Percentiles rank a stretch among this genome's conserved stretches.
These are phyloP conservation scores for Triticum dicoccoides DNA, from an alignment of 176 grass and related monocot species.

Conservation along the genomic window DNA sequence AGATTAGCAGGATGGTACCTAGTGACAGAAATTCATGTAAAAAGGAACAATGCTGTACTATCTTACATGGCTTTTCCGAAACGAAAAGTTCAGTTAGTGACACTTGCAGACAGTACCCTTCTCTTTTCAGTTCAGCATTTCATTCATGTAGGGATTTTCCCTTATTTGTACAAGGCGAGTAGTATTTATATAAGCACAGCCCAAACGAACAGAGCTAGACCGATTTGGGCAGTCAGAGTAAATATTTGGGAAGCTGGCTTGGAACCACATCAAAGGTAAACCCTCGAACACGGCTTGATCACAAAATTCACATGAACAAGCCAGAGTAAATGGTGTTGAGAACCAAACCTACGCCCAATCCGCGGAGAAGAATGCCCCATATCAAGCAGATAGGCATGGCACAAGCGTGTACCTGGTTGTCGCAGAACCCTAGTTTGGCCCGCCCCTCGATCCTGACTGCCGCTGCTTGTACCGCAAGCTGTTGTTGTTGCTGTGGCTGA, in stretches of 20 bases:
- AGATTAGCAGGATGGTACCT: not conserved
- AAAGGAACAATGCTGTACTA: not conserved
- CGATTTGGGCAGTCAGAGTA: not conserved
- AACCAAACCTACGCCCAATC: no score
- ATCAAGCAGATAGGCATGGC: no score
- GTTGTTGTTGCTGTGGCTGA: no score
- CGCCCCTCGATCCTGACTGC: no score
- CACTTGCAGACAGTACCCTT: not conserved
- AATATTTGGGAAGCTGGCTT: not conserved
- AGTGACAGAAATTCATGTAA: not conserved
- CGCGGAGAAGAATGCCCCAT: no score
- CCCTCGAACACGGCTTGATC: no score
- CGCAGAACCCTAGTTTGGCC: no score
- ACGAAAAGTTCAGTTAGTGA: not conserved
- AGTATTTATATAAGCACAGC: not conserved
- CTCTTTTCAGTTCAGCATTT: not conserved
- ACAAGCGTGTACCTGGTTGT: no score
- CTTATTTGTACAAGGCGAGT: not conserved
- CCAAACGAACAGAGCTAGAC: not conserved
- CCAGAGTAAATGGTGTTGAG: no score
- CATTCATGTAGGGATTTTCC: not conserved
- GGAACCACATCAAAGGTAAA: not conserved
- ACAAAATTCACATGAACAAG: no score
- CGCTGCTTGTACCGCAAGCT: no score
- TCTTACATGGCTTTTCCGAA: not conserved